Conservation (phyloP, 176 grass and related monocot species). For the Otatea glauca region DNA sequence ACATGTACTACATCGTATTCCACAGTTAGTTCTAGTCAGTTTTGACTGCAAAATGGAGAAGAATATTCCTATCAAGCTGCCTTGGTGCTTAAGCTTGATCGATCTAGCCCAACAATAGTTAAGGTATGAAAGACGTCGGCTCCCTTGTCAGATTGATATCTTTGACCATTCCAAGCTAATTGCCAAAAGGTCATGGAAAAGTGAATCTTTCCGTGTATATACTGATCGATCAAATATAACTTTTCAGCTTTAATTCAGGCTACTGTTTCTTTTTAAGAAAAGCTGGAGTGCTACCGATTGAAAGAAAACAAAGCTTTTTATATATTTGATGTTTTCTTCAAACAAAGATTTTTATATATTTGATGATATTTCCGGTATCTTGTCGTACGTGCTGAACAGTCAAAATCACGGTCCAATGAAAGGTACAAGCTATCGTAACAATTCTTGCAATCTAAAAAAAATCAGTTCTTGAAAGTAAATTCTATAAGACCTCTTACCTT, state of each 20-base stretch:
- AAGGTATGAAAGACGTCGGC: neutral
- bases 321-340: no score
- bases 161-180: slow-evolving; percentile 33
- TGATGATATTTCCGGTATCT: neutral
- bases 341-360: neutral
- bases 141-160: slow-evolving; percentile 11
- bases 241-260: neutral
- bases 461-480: no score
- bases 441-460: neutral
- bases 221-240: neutral
- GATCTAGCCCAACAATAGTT: neutral
- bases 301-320: neutral
- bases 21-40: neutral
- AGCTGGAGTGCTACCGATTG: neutral
- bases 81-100: neutral
- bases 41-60: slow-evolving; percentile 19
- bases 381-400: neutral
- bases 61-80: neutral
- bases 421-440: neutral
- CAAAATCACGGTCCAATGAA: slow-evolving; percentile 1
- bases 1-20: neutral
- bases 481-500: no score
- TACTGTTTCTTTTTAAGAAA: neutral
- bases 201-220: neutral
- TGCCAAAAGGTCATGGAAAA: slow-evolving; percentile 8